Evolutionary conservation across 192 early-diverging fungal genomes (phyloP).

Genomic region (Backusella parvicylindrica): DNA sequence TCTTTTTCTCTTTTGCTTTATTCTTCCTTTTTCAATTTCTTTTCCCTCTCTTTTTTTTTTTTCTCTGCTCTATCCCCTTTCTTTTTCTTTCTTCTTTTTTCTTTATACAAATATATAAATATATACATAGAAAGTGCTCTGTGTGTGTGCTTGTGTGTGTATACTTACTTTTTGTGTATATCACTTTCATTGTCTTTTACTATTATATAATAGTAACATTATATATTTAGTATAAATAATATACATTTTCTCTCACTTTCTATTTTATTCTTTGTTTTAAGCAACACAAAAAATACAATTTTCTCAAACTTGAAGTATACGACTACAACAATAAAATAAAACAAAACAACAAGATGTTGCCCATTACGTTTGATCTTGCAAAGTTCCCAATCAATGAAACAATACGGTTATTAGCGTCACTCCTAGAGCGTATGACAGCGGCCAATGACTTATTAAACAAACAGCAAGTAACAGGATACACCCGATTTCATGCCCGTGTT

Average conservation of each 20-base stretch:
- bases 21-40: neutral
- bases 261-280: neutral
- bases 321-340: neutral
- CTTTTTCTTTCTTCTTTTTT: neutral
- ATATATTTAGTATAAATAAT: too few relatives aligned
- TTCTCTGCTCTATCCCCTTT: too few relatives aligned
- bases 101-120: neutral
- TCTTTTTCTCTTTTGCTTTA: neutral
- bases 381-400: constrained; percentile 56
- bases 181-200: neutral
- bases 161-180: neutral
- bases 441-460: constrained; percentile 55
- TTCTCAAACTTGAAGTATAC: neutral
- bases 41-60: neutral
- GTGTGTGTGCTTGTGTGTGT: neutral
- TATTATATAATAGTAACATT: neutral
- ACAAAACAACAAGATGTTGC: neutral
- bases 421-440: constrained; percentile 59
- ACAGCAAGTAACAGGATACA: constrained; percentile 36
- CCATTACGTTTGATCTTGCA: constrained; percentile 55
- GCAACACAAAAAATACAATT: neutral
- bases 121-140: neutral
- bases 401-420: constrained; percentile 55
- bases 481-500: constrained; percentile 87
- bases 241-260: neutral